A percentile compares a stretch with the other conserved stretches of the same genome.
Conservation (phyloP, 768 basidiomycete species). For the Filobasidium wieringae region DNA sequence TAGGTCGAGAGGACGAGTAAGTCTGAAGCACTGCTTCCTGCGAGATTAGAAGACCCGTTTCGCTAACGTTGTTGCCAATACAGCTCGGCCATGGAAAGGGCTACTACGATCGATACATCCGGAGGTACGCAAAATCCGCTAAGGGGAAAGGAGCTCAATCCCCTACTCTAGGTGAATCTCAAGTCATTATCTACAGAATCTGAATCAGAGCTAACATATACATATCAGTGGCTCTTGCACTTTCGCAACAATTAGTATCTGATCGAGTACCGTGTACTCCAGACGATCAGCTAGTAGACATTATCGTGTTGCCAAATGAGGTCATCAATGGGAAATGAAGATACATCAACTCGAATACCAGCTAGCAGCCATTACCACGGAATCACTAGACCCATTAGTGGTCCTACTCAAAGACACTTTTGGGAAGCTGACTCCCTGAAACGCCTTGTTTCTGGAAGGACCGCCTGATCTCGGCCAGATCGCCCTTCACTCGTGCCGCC, state of each 20-base stretch:
- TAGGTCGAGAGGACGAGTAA: conserved; percentile 5
- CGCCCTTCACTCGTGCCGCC: no score
- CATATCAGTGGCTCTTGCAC: background rate
- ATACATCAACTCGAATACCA: no score
- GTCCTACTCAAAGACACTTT: no score
- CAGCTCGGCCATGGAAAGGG: conserved; percentile 17
- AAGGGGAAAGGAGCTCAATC: background rate
- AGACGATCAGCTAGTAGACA: background rate
- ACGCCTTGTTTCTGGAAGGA: no score
- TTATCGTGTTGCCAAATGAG: background rate
- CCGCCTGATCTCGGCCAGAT: no score
- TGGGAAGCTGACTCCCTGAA: no score
- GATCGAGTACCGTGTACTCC: background rate
- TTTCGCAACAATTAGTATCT: background rate
- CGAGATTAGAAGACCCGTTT: background rate
- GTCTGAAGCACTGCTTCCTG: background rate
- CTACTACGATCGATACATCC: conserved; percentile 14
- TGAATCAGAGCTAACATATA: background rate
- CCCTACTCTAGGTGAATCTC: conserved; percentile 7
- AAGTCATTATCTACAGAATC: background rate
- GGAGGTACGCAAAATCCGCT: conserved; percentile 7
- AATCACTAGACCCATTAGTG: no score
- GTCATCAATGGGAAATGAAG: background rate
- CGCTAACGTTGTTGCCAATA: background rate
- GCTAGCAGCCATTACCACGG: no score